Base-by-base conservation (phyloP, 306 rosid species). In the Macrotyloma uniflorum region DNA sequence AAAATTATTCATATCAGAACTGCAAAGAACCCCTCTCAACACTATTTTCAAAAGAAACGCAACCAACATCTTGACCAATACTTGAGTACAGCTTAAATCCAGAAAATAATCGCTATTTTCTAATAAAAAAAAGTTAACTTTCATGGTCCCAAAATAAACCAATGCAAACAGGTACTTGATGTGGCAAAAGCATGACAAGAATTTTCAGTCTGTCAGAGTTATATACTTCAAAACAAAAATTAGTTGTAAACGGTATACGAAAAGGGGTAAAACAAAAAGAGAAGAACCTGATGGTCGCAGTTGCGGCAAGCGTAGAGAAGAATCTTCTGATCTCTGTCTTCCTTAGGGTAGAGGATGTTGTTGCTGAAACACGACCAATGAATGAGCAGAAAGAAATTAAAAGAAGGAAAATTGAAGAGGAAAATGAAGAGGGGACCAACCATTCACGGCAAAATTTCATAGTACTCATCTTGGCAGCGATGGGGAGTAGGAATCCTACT, bases 361-460 rank as follows among this genome's bases (percentile, higher is more conserved):
- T 96, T 93, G 83, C 99, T 96, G 91, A 67, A 36, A 4, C 80
- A 42, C 8, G 78, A 74, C 19, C 23, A 61, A 62, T 50, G 26
- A 19, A 72, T 55, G 7, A 35, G 36, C 8, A 11, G 20, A 30
- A 40, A 20, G 3, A n/a, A 5, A 11, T 16, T 7, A 6, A 38
- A 1, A 49, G n/a, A 1, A 8, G 13, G 33, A 30, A 51, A 62
- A 40, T 12, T 1, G 65, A 57, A 33, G 42, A 75, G 32, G 80
- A 67, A 35, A 61, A 65, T 28, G 36, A 22, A 72, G 20, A 19
- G 49, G 45, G 63, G 18, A 67, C 82, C 0, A 58, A 95, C 99
- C 99, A 95, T 88, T 95, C 98, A 69, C 98, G 97, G 89, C 99
- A 95, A 86, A 95, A 95, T 50, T 95, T 95, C 99, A 95, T 93